Conservation (phyloP, 345 rosid genomes). For the Gossypioides kirkii region DNA sequence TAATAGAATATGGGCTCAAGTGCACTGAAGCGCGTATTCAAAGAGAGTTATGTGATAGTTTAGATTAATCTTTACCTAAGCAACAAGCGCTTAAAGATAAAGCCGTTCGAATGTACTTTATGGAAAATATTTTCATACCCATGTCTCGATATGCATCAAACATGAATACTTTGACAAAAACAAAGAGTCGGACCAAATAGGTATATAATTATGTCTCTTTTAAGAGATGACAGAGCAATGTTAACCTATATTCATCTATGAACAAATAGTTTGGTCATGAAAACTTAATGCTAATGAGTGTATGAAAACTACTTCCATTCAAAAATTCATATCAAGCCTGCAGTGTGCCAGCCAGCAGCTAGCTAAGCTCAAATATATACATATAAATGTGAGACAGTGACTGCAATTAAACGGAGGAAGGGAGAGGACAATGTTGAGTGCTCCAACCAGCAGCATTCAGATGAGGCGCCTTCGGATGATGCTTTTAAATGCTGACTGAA, state of each 20-base stretch:
- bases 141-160: too few relatives aligned
- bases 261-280: background rate
- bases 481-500: background rate
- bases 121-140: too few relatives aligned
- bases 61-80: too few relatives aligned
- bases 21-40: too few relatives aligned
- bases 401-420: background rate
- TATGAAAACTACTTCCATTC: background rate
- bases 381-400: background rate
- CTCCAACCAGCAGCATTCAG: background rate
- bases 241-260: background rate
- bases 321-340: background rate
- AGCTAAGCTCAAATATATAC: background rate
- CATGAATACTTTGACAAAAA: too few relatives aligned
- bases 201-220: too few relatives aligned
- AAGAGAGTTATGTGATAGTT: accelerated
- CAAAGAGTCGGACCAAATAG: too few relatives aligned
- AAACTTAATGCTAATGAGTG: background rate
- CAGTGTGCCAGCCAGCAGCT: background rate
- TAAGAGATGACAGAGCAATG: too few relatives aligned
- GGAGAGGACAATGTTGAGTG: background rate
- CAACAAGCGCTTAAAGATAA: too few relatives aligned
- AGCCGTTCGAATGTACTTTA: too few relatives aligned
- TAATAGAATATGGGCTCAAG: too few relatives aligned
- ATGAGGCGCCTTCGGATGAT: background rate